Evolutionary conservation across 106 monocot species (phyloP).

Genomic region (Dioscorea zingiberensis): DNA sequence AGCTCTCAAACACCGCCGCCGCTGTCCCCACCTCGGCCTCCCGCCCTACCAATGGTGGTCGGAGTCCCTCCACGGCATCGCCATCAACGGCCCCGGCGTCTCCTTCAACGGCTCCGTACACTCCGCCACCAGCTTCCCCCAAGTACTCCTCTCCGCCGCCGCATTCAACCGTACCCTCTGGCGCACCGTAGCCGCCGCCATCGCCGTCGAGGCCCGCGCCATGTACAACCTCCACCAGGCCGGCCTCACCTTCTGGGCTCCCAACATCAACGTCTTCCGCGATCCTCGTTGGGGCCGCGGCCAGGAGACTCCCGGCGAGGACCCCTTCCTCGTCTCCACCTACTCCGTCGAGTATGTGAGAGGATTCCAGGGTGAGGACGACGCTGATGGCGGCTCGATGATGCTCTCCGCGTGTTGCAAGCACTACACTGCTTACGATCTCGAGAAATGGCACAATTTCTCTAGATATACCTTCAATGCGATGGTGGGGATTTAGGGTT

Average conservation of each 20-base stretch:
- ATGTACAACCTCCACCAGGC: constrained; percentile 81
- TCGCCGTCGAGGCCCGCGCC: constrained; percentile 68
- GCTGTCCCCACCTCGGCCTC: constrained; percentile 69
- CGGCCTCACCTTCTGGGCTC: constrained; percentile 96
- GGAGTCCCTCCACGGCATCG: constrained; percentile 89
- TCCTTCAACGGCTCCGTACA: constrained; percentile 47
- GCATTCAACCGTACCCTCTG: constrained; percentile 83
- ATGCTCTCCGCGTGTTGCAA: constrained; percentile 99
- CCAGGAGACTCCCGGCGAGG: constrained; percentile 97
- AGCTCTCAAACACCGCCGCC: constrained; percentile 66
- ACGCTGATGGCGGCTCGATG: constrained; percentile 10
- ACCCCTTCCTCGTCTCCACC: constrained; percentile 41
- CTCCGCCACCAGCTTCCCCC: constrained; percentile 80
- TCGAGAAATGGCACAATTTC: constrained; percentile 76
- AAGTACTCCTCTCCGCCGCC: constrained; percentile 68
- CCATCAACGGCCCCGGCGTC: constrained; percentile 80
- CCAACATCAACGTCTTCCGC: constrained; percentile 88
- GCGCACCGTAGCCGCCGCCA: constrained; percentile 36
- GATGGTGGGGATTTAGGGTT: constrained; percentile 20
- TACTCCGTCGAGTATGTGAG: constrained; percentile 70
- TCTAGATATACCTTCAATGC: constrained; percentile 82
- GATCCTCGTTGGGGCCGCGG: constrained; percentile 94
- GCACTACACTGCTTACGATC: constrained; percentile 89
- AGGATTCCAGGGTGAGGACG: constrained; percentile 68
- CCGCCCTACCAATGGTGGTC: constrained; percentile 91